Base-by-base conservation (phyloP, 495 filamentous ascomycete genomes). In the Trichoderma virens region DNA sequence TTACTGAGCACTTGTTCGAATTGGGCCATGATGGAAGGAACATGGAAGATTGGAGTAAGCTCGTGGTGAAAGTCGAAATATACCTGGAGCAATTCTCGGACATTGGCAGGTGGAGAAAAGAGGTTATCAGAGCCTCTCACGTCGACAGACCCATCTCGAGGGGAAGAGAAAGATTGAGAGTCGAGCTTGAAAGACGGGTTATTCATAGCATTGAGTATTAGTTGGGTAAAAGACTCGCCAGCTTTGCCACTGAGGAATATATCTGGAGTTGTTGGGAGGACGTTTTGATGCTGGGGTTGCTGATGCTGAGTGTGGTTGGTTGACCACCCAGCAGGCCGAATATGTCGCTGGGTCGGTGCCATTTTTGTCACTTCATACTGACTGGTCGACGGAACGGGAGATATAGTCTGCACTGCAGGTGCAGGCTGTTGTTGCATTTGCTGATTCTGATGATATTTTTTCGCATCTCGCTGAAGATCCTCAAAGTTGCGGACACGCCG, bases 131-230 rank as follows among this genome's bases (percentile, higher is more conserved):
- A 18, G 54, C 51, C 20, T 16, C 63, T n/a, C 1, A 28, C 1
- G 6, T 64, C 63, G 23, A 18, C 27, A 8, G 43, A 14, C 28
- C 7, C 6, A 20, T 60, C 63, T 23, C 63, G 18, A 27, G 63
- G 63, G 16, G 63, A 64, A 2, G 51, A 60, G 41, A 59, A 60
- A 5, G 45, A 39, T 11, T 60, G 63, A 34, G 51, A 38, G 28
- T 64, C 63, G 18, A 64, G 63, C 35, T 41, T 64, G 34, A 45
- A 51, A 5, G 63, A 64, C 1, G 51, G 51, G 25, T 59, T 45
- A 47, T 64, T 64, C 63, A 64, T 64, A 34, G 63, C 63, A 20
- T 64, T 64, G 20, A 64, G 63, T 20, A 64, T 64, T 9, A 64
- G 54, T 34, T 60, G 63, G 2, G 63, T 64, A 20, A 64, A 64